phyloP scores from a whole-genome alignment of 164 flowering plant species.

The Magnolia changhungtana region DNA sequence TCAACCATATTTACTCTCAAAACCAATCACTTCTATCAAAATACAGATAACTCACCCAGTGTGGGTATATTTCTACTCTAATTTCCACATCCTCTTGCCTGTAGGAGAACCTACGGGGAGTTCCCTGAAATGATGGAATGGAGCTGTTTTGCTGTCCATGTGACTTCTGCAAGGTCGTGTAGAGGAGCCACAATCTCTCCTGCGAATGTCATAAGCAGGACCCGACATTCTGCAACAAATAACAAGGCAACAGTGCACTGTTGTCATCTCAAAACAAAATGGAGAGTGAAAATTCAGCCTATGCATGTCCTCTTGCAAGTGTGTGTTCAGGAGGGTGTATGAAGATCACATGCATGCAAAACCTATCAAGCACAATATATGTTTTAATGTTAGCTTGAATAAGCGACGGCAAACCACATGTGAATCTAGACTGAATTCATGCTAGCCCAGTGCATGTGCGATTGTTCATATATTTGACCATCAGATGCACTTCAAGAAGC shows the following conservation, averaged over 20 bases:
- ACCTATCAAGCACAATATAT: no score
- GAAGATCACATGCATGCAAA: neutral
- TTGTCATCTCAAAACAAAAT: neutral
- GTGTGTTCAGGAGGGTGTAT: neutral
- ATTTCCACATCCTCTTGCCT: neutral
- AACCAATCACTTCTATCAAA: neutral
- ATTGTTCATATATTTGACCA: neutral
- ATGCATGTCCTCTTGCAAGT: neutral
- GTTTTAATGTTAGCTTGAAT: no score
- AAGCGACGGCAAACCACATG: no score
- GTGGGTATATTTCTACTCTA: no score
- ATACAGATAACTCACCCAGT: no score
- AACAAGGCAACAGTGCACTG: neutral
- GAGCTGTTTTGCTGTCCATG: constrained; percentile 54
- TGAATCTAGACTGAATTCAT: no score
- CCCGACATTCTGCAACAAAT: constrained; percentile 51
- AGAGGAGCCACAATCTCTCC: constrained; percentile 43
- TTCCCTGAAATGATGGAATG: constrained; percentile 30
- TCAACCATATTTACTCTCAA: neutral
- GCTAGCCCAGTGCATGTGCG: neutral
- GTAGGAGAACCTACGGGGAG: constrained; percentile 10
- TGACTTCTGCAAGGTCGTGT: constrained; percentile 36
- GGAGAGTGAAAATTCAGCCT: neutral
- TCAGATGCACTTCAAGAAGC: neutral
- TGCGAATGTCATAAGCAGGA: constrained; percentile 39